Conservation (phyloP, 306 rosid genomes). For the Glycine latifolia region DNA sequence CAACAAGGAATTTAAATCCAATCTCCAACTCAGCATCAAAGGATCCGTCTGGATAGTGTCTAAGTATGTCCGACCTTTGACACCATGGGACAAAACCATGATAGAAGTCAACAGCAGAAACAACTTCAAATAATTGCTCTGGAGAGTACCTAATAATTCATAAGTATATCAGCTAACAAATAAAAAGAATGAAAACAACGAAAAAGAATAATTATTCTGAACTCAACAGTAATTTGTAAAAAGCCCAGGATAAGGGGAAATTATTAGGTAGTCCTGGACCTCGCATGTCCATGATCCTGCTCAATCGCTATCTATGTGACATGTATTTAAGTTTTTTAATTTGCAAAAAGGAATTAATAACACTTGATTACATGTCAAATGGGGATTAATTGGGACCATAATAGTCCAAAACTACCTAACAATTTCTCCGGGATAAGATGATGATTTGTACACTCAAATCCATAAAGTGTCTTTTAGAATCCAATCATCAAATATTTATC, state of each 20-base stretch:
- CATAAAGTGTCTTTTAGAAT: neutral
- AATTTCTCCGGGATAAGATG: neutral
- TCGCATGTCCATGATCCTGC: neutral
- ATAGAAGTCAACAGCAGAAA: conserved; percentile 92
- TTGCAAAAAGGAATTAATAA: neutral
- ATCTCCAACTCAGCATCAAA: conserved; percentile 97
- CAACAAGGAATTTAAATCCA: conserved; percentile 94
- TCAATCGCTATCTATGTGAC: neutral
- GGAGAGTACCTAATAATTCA: conserved; percentile 73
- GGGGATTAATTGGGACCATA: neutral
- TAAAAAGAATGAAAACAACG: neutral
- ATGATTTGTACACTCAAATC: neutral
- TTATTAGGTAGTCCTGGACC: neutral
- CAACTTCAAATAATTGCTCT: conserved; percentile 89
- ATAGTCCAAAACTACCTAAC: neutral
- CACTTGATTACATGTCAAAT: neutral
- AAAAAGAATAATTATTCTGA: neutral
- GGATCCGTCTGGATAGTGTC: conserved; percentile 77
- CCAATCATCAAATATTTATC: neutral
- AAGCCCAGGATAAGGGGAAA: neutral
- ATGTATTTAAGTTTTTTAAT: neutral
- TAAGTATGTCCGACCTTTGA: conserved; percentile 75
- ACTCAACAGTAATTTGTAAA: conserved; percentile 15
- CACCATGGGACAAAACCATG: conserved; percentile 99
- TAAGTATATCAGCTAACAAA: conserved; percentile 41